phyloP scores from a whole-genome alignment of 352 stramenopile genomes.

The Globisporangium orthogonon region DNA sequence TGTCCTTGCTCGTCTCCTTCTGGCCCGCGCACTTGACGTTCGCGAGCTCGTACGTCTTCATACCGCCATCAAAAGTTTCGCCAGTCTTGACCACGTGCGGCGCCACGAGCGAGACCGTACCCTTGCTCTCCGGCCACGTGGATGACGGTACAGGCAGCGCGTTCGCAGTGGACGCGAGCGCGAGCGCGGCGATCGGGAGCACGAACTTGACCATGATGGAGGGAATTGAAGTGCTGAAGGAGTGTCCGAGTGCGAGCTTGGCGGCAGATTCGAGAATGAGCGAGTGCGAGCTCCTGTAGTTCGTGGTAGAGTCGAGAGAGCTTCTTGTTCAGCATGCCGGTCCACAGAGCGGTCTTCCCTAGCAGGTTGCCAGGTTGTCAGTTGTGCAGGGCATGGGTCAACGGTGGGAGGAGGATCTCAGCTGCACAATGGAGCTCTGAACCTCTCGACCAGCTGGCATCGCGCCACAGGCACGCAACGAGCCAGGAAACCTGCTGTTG shows the following conservation, averaged over 20 bases:
- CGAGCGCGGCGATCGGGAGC: constrained; percentile 2
- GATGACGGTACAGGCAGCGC: constrained; percentile 14
- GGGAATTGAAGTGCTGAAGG: neutral
- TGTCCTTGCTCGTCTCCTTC: constrained; percentile 11
- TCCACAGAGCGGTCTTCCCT: too few species aligned
- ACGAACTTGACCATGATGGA: constrained; percentile 5
- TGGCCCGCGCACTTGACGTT: constrained; percentile 14
- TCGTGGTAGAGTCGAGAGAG: too few species aligned
- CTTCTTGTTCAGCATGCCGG: neutral
- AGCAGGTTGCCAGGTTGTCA: too few species aligned
- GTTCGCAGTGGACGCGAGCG: neutral
- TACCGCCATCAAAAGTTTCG: constrained; percentile 23
- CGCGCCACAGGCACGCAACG: too few species aligned
- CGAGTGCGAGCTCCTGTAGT: neutral
- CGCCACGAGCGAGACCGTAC: constrained; percentile 6
- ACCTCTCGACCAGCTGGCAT: too few species aligned
- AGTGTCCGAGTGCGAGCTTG: neutral
- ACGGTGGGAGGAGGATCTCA: too few species aligned
- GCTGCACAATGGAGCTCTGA: too few species aligned
- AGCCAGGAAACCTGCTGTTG: too few species aligned
- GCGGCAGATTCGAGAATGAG: neutral
- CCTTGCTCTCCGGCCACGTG: constrained; percentile 18
- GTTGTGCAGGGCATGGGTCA: too few species aligned
- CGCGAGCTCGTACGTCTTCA: constrained; percentile 29
- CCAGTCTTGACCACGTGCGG: constrained; percentile 17